Evolutionary conservation across 345 rosid species (phyloP), one percentile per base, ranked within the genome.

Genomic region (Gossypium rotundifolium): DNA sequence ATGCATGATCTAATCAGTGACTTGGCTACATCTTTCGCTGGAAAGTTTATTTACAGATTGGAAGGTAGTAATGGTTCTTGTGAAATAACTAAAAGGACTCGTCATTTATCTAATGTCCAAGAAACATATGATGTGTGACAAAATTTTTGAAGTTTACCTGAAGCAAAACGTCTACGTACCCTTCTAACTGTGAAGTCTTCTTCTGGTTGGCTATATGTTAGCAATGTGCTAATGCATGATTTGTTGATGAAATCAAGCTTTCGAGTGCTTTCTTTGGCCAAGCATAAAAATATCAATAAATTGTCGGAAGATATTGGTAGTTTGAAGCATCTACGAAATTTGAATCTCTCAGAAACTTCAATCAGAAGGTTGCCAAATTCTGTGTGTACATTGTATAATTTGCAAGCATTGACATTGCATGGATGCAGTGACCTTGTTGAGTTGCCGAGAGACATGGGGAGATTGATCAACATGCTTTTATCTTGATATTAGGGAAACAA

Each of bases 361-460:
- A 42, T 74, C 11, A 45, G 8, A 18, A 3, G 29, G 2, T 74
- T 79, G 74, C 75, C 74, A 0, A 29, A 17, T 22, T 52, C 48
- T 17, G 1, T 70, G 59, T 8, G 81, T 75, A 71, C 75, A 38
- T 76, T 83, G 73, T 80, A 57, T 51, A 77, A 79, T 61, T 60
- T 83, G 77, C 88, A 83, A 75, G 81, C 83, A 14, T 61, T 85
- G 12, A 42, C 63, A 20, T 60, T 85, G 59, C 67, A 71, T 22
- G 45, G 57, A 7, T 85, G 88, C 20, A 13, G 18, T 5, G 12
- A 52, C 20, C 80, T 83, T 44, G 40, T 23, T 42, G 66, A 79
- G 65, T 79, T 83, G 71, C 86, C 88, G 20, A 60, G 65, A 69
- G 73, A 40, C 64, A 80, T 81, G 27, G 71, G 74, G 22, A 82